A percentile compares a stretch with the other conserved stretches of the same genome.
Evolutionary conservation across 148 eudicot species (phyloP).

Genomic region (Agrostemma githago): DNA sequence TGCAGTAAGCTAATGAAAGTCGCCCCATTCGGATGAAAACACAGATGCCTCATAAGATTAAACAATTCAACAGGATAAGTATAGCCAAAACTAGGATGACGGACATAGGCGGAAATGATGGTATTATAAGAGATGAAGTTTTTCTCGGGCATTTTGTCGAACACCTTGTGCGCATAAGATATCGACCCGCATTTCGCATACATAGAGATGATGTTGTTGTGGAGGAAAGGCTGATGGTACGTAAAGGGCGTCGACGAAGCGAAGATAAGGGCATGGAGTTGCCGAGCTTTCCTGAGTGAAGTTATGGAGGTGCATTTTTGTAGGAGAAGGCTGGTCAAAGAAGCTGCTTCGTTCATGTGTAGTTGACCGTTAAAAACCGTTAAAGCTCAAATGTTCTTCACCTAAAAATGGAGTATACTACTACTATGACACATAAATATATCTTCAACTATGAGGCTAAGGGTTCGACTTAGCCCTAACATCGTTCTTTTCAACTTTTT

Average conservation of each 20-base stretch:
- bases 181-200: constrained; percentile 61
- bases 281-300: constrained; percentile 44
- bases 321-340: constrained; percentile 27
- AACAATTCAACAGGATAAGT: constrained; percentile 33
- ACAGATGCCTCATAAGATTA: constrained; percentile 38
- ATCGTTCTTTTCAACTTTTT: too few species aligned
- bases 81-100: constrained; percentile 24
- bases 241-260: constrained; percentile 42
- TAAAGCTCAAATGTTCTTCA: background rate
- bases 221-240: constrained; percentile 38
- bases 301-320: constrained; percentile 51
- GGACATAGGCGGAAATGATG: constrained; percentile 64
- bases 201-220: constrained; percentile 68
- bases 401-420: too few species aligned
- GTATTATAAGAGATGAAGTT: constrained; percentile 63
- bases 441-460: too few species aligned
- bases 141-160: constrained; percentile 78
- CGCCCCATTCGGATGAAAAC: constrained; percentile 48
- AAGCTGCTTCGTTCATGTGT: constrained; percentile 28
- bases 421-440: too few species aligned
- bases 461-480: too few species aligned
- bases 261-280: constrained; percentile 59
- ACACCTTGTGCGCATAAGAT: constrained; percentile 40
- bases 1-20: constrained; percentile 61
- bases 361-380: constrained; percentile 12